A percentile compares a stretch with the other conserved stretches of the same genome.
Conservation (phyloP, 768 basidiomycete species). For the Wakefieldia striispora region DNA sequence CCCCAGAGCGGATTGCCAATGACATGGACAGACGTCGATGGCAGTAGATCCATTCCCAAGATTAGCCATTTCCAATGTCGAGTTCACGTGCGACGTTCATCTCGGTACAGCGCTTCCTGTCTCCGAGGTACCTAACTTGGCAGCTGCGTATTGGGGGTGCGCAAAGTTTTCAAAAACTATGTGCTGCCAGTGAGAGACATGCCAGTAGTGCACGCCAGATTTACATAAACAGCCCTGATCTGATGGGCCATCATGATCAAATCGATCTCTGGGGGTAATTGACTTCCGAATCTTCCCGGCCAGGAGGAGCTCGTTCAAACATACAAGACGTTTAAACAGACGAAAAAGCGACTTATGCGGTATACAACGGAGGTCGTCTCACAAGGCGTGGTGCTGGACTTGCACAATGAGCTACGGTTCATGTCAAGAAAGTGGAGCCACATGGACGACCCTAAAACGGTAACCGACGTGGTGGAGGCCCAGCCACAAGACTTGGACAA, state of each 20-base stretch:
- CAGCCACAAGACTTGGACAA: slow-evolving; percentile 30
- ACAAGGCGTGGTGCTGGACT: too few relatives aligned
- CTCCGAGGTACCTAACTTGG: slow-evolving; percentile 1
- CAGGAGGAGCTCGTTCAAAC: too few relatives aligned
- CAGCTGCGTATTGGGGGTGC: background rate
- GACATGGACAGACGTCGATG: slow-evolving; percentile 4
- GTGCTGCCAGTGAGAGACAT: too few relatives aligned
- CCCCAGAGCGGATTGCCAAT: background rate
- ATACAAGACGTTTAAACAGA: too few relatives aligned
- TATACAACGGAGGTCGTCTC: too few relatives aligned
- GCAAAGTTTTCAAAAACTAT: background rate
- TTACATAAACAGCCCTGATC: too few relatives aligned
- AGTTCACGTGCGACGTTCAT: slow-evolving; percentile 14
- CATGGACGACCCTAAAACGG: slow-evolving; percentile 20
- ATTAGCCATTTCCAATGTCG: slow-evolving; percentile 19
- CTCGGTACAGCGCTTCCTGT: background rate
- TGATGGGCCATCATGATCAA: too few relatives aligned
- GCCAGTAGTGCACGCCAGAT: too few relatives aligned
- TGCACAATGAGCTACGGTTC: too few relatives aligned
- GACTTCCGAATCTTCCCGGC: background rate
- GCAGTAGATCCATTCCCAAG: slow-evolving; percentile 13
- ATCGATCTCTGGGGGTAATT: background rate
- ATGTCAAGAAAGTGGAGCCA: slow-evolving; percentile 14
- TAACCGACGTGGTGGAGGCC: slow-evolving; percentile 23
- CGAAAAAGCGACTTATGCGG: too few relatives aligned